Evolutionary conservation across 768 basidiomycete species (phyloP).

Genomic region (Kwoniella dendrophila): DNA sequence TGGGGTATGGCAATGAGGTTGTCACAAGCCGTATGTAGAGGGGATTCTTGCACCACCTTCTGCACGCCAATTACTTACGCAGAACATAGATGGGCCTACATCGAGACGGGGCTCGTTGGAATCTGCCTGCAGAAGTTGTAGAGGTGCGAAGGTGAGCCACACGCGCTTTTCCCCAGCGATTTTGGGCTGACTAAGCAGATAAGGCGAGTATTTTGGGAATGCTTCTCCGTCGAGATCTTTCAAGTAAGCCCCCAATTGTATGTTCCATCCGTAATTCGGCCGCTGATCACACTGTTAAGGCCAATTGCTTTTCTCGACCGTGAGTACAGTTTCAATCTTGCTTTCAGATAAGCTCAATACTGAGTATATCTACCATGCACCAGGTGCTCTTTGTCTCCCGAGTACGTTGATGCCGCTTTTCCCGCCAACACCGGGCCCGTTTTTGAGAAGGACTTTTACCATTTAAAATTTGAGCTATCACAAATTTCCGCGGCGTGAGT

Average conservation of each 20-base stretch:
- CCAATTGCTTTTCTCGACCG: constrained; percentile 25
- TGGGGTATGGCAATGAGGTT: constrained; percentile 33
- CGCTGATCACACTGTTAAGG: not conserved
- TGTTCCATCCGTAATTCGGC: not conserved
- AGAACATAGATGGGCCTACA: constrained; percentile 21
- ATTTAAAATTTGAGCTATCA: not conserved
- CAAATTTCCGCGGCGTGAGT: constrained; percentile 2
- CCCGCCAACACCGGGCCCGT: not conserved
- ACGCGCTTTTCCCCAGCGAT: not conserved
- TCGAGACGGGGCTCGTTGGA: constrained; percentile 21
- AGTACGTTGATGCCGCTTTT: constrained; percentile 16
- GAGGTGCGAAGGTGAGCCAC: constrained; percentile 17
- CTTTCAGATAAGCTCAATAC: no score
- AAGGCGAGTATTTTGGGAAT: constrained; percentile 26
- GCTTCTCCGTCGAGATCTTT: constrained; percentile 8
- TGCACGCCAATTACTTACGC: not conserved
- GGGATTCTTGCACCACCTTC: no score
- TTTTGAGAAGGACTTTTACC: not conserved
- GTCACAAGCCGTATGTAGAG: constrained; percentile 20
- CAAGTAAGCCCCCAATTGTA: constrained; percentile 2
- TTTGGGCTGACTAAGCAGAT: not conserved
- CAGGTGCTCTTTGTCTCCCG: not conserved
- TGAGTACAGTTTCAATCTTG: not conserved
- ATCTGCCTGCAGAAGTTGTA: constrained; percentile 19
- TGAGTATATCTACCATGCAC: not conserved